Percentiles rank a stretch among this genome's conserved stretches.
phyloP scores from a whole-genome alignment of 805 yeast species.

The Candida jianshihensis region DNA sequence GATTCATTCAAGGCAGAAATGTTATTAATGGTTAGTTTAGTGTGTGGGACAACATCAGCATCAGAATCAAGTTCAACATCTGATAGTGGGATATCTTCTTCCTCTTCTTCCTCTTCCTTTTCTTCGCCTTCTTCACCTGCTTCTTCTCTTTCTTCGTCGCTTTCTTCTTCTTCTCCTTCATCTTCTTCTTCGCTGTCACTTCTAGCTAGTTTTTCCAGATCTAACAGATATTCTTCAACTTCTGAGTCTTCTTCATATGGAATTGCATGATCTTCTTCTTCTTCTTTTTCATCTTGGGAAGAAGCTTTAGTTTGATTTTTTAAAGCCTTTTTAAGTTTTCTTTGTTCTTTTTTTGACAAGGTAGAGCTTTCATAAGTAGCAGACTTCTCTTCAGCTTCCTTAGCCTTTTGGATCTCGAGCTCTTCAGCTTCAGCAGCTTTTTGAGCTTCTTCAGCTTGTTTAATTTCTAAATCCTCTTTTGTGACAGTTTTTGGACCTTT shows the following conservation, averaged over 20 bases:
- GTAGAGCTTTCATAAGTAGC: slow-evolving; percentile 26
- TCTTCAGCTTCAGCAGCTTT: slow-evolving; percentile 5
- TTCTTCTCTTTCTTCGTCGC: slow-evolving; percentile 32
- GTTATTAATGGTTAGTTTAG: slow-evolving; percentile 84
- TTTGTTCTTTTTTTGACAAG: slow-evolving; percentile 57
- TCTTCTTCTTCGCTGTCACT: slow-evolving; percentile 37
- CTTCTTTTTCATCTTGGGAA: slow-evolving; percentile 18
- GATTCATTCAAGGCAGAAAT: slow-evolving; percentile 72
- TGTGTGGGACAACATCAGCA: slow-evolving; percentile 89
- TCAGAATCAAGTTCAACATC: slow-evolving; percentile 92
- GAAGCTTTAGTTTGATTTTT: slow-evolving; percentile 17
- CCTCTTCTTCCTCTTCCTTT: slow-evolving; percentile 58
- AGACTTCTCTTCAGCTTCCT: slow-evolving; percentile 9
- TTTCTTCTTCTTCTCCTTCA: slow-evolving; percentile 28
- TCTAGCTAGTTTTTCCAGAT: slow-evolving; percentile 47
- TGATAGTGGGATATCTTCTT: slow-evolving; percentile 79
- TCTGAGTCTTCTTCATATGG: slow-evolving; percentile 40
- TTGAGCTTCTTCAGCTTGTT: slow-evolving; percentile 14
- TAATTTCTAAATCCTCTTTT: slow-evolving; percentile 22
- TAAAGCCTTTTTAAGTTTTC: slow-evolving; percentile 46
- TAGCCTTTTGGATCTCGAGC: slow-evolving; percentile 6
- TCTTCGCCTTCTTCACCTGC: slow-evolving; percentile 40
- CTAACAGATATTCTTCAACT: slow-evolving; percentile 38
- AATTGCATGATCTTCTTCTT: slow-evolving; percentile 29
- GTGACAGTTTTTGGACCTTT: slow-evolving; percentile 28